Conservation (phyloP, 306 rosid species). For the Heteromeles arbutifolia region DNA sequence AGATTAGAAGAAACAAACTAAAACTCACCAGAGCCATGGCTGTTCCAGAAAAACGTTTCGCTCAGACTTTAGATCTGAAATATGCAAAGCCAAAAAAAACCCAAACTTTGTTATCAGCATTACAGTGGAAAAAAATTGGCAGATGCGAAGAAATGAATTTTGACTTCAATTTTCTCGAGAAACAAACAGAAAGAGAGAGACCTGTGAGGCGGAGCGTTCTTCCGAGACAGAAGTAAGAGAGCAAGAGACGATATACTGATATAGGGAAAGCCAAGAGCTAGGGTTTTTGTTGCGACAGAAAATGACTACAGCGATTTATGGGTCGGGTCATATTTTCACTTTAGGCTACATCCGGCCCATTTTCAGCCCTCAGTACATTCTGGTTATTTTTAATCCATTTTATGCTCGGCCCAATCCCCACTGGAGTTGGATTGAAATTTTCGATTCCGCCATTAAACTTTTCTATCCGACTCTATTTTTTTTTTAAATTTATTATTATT, state of each 20-base stretch:
- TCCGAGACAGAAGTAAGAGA: neutral
- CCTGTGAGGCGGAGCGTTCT: conserved; percentile 14
- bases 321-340: conserved; percentile 5
- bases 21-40: conserved; percentile 81
- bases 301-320: neutral
- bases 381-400: too few species aligned
- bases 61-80: conserved; percentile 46
- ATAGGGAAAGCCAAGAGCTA: neutral
- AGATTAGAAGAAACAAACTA: neutral
- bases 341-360: neutral
- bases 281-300: conserved; percentile 28
- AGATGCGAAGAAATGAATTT: too few species aligned
- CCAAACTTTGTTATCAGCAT: neutral
- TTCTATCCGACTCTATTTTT: too few species aligned
- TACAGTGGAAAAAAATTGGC: neutral
- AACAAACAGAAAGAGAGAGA: neutral
- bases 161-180: neutral
- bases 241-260: neutral
- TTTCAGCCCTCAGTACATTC: neutral
- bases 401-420: too few species aligned
- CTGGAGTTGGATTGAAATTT: too few species aligned
- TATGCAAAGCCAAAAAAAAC: conserved; percentile 1
- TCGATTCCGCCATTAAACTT: too few species aligned
- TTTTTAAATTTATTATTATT: too few species aligned
- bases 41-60: conserved; percentile 31